phyloP scores from a whole-genome alignment of 2,329 filamentous ascomycete genomes.

The Epichloe sp. region DNA sequence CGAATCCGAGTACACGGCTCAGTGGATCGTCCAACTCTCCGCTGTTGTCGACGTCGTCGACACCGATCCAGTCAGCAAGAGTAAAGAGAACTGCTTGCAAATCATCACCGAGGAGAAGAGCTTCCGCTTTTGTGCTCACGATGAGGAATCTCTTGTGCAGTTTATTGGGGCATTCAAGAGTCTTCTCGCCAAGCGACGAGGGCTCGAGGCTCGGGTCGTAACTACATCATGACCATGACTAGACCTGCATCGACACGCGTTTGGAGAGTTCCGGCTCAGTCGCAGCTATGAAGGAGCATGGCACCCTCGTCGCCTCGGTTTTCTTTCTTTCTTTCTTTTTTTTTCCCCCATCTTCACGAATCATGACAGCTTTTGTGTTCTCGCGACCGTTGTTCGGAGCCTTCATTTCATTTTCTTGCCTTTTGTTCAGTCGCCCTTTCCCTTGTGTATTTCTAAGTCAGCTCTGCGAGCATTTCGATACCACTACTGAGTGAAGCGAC shows the following conservation, averaged over 20 bases:
- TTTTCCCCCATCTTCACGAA: too few relatives aligned
- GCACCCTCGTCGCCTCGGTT: background rate
- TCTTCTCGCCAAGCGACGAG: constrained; percentile 56
- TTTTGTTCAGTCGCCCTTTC: background rate
- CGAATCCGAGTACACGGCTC: constrained; percentile 76
- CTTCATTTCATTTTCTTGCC: background rate
- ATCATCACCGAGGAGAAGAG: constrained; percentile 88
- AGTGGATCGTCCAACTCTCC: constrained; percentile 66
- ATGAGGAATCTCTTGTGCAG: constrained; percentile 71
- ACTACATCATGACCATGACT: constrained; percentile 14
- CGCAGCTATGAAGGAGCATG: background rate
- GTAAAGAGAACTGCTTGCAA: constrained; percentile 78
- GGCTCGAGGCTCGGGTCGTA: constrained; percentile 39
- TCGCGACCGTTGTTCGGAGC: background rate
- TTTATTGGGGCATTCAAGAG: constrained; percentile 91
- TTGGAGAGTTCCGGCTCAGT: background rate
- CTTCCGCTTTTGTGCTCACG: constrained; percentile 60
- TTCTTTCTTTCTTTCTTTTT: background rate
- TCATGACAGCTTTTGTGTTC: too few relatives aligned
- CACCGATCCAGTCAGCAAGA: constrained; percentile 74
- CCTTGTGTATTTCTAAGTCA: background rate
- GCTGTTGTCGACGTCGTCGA: constrained; percentile 84
- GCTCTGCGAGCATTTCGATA: background rate
- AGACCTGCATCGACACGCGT: background rate
- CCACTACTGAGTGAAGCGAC: background rate